These are phyloP conservation scores for Emiliania huxleyi DNA, from an alignment of 78 protist genomes.

Conservation along the genomic window DNA sequence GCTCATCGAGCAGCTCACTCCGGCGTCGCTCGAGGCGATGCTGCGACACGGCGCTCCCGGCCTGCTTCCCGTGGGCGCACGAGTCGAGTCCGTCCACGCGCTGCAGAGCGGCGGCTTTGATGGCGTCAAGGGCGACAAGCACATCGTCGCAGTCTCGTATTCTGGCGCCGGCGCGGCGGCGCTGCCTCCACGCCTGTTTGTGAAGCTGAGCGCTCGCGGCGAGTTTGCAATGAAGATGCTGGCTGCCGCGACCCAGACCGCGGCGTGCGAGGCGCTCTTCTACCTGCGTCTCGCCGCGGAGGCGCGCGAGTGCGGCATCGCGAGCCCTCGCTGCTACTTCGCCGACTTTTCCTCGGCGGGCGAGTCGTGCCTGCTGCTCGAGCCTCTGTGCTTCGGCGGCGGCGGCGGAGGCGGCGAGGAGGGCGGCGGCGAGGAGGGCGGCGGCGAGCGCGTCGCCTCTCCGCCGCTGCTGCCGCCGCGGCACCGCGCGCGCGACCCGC, in stretches of 20 bases:
- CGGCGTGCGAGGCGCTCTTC: not conserved
- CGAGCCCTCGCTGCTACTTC: not conserved
- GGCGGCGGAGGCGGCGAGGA: too few species aligned
- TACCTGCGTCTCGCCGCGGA: not conserved
- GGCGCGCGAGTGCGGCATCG: not conserved
- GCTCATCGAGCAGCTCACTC: not conserved
- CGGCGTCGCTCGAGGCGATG: not conserved
- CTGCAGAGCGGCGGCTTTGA: not conserved
- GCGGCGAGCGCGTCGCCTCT: not conserved
- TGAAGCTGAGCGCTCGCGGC: not conserved
- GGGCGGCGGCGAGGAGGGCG: too few species aligned
- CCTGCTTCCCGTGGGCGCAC: not conserved
- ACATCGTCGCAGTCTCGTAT: not conserved
- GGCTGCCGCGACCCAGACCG: not conserved
- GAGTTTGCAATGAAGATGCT: not conserved
- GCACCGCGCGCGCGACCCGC: not conserved
- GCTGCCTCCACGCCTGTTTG: not conserved
- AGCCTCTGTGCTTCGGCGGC: too few species aligned
- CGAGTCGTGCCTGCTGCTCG: not conserved
- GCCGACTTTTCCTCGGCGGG: not conserved
- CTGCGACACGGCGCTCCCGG: not conserved
- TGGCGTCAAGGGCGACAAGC: constrained; percentile 6
- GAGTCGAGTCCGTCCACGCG: not conserved
- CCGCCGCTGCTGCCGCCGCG: not conserved
- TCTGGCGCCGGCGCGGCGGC: not conserved